Percentiles rank a stretch among this genome's conserved stretches.
phyloP scores from a whole-genome alignment of 2,329 filamentous ascomycete species.

The Stylonectria norvegica region DNA sequence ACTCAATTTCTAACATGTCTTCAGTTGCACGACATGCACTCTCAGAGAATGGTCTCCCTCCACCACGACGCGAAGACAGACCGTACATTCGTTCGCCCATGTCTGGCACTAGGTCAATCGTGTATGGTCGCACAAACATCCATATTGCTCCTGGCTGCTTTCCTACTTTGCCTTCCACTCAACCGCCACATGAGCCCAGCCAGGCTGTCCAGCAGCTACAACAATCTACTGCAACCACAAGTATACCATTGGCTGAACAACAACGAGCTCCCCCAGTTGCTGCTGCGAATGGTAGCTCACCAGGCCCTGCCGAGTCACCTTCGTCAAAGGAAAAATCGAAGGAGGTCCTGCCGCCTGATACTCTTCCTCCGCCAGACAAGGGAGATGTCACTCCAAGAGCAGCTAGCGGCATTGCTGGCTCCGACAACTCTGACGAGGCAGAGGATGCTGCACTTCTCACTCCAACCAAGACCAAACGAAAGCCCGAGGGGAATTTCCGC shows the following conservation, averaged over 20 bases:
- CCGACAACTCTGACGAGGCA: conserved; percentile 1
- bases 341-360: too few relatives aligned
- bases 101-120: too few relatives aligned
- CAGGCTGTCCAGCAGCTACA: conserved; percentile 28
- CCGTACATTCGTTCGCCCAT: too few relatives aligned
- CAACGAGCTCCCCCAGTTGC: too few relatives aligned
- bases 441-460: conserved; percentile 14
- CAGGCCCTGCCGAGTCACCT: too few relatives aligned
- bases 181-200: conserved; percentile 5
- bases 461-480: conserved; percentile 17
- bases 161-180: too few relatives aligned
- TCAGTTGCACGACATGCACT: conserved; percentile 30
- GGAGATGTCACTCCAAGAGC: not conserved
- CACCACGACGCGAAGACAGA: conserved; percentile 18
- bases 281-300: too few relatives aligned
- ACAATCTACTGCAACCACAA: conserved; percentile 28
- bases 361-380: too few relatives aligned
- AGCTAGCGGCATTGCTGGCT: conserved; percentile 3
- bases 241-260: not conserved
- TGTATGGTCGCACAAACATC: too few relatives aligned
- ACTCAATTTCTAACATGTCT: conserved; percentile 19
- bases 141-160: too few relatives aligned
- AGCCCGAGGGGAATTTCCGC: too few relatives aligned
- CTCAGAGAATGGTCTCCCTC: conserved; percentile 27
- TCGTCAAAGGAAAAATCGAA: too few relatives aligned